Evolutionary conservation across 805 yeast genomes (phyloP), one percentile per base, ranked within the genome.

Genomic region (Candida yuanshanica): DNA sequence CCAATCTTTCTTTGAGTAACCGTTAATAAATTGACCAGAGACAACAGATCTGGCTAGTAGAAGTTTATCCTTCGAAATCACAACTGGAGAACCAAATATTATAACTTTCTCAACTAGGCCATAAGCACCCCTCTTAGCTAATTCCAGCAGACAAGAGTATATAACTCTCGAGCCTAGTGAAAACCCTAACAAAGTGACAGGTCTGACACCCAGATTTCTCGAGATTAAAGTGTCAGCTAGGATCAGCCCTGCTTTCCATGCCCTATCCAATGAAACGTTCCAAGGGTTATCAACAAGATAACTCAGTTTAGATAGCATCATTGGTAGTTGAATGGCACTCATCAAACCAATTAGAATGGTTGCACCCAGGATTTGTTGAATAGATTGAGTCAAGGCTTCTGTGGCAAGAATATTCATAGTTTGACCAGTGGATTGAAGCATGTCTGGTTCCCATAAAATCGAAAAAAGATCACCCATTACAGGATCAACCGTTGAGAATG

Each of bases 381-480:
- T 82, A 5, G 96, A 87, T 50, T 91, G 93, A 0, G 95, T 79
- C 40, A 95, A 70, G 0, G 95, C 91, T 63, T 93, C 99, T 32
- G 91, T 84, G 0, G 99, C 99, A 43, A 93, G 71, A 53, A 93
- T 90, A 47, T 79, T 78, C 48, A 93, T 91, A 0, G 99, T 93
- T 62, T 93, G 97, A 58, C 99, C 99, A 76, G 86, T 88, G 41
- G 95, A 84, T 47, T 79, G 82, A 53, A 93, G 77, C 93, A 93
- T 87, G 50, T 93, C 99, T 0, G 99, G 99, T 62, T 93, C 99
- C 99, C 99, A 93, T 36, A 86, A 66, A 7, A 93, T 69, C 1
- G 98, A 88, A 53, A 83, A 86, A 50, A 93, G 65, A 59, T 93
- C 99, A 14, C 99, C 99, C 91, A 91, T 89, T 0, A 91, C 87